Base-by-base conservation (phyloP, 2,329 filamentous ascomycete species). In the Pseudopyrenochaeta lycopersici region DNA sequence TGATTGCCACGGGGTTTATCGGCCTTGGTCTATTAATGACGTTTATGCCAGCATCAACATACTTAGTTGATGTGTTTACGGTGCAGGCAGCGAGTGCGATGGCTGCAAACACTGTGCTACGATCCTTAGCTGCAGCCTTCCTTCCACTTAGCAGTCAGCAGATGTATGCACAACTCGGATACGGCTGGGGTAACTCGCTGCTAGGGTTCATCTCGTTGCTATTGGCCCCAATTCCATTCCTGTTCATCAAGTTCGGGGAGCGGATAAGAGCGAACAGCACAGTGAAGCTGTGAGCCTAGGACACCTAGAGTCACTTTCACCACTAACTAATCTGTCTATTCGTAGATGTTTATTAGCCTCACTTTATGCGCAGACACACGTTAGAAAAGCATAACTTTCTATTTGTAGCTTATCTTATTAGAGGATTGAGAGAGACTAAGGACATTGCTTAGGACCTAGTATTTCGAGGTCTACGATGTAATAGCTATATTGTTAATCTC, bases 1-100 rank as follows among this genome's bases (percentile, higher is more conserved):
- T 75, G 0, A 17, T 74, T 1, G 75, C 71, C 2, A 77, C 71
- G 1, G 56, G 54, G 0, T 43, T 76, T 5, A 54, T 77, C 35
- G 75, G 75, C 2, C 70, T 74, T 27, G 73, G 71, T 2, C 47
- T 77, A 12, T 50, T 77, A 29, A 59, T 75, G 62, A 68, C 68
- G 1, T 76, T 76, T 35, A 77, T 78, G 74, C 70, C 74, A 1
- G 68, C 72, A 0, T 68, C 64, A 12, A 77, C 73, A 0, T 80
- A 80, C 49, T 60, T 79, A 1, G 70, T 79, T 10, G 77, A 79
- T 49, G 75, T 76, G 0, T 80, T 76, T 40, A 77, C 75, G 3
- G 52, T 71, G 1, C 73, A 78, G 49, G 78, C 78, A 0, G 78
- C 77, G 0, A 75, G 70, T 43, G 77, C 78, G 0, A 75, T 78